Evolutionary conservation across 495 filamentous ascomycete genomes (phyloP).

Genomic region (Aspergillus nidulans): DNA sequence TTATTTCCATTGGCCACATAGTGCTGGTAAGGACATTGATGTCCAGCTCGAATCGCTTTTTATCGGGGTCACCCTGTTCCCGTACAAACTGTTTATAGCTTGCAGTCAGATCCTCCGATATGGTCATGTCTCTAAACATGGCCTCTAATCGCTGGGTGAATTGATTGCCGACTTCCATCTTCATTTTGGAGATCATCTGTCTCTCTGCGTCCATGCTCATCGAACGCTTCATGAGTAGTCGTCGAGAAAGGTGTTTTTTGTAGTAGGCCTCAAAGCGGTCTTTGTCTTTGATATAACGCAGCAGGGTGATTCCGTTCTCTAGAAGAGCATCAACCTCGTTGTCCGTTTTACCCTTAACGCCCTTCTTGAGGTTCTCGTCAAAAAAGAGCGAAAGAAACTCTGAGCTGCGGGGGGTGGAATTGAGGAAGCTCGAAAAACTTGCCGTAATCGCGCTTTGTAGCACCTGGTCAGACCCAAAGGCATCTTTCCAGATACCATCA

Average conservation of each 20-base stretch:
- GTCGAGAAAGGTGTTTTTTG: constrained; percentile 89
- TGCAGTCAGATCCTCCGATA: constrained; percentile 78
- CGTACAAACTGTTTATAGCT: constrained; percentile 68
- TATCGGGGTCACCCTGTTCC: constrained; percentile 58
- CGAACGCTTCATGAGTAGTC: constrained; percentile 80
- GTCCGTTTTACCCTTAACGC: constrained; percentile 89
- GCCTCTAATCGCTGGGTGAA: constrained; percentile 91
- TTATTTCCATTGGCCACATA: constrained; percentile 87
- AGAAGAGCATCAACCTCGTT: constrained; percentile 80
- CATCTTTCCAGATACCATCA: constrained; percentile 64
- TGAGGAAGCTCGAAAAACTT: constrained; percentile 89
- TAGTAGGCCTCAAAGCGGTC: constrained; percentile 97
- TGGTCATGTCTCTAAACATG: constrained; percentile 97
- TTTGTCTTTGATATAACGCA: constrained; percentile 85
- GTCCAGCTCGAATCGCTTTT: constrained; percentile 67
- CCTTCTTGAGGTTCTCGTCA: constrained; percentile 92
- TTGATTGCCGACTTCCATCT: constrained; percentile 86
- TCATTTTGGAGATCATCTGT: constrained; percentile 95
- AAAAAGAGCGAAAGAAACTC: constrained; percentile 97
- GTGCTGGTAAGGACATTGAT: constrained; percentile 87
- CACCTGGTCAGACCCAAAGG: constrained; percentile 70
- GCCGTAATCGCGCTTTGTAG: constrained; percentile 76
- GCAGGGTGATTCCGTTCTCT: constrained; percentile 82
- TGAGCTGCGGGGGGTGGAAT: constrained; percentile 72
- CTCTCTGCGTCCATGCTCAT: constrained; percentile 87